These are phyloP conservation scores for Stachybotrys echinatus DNA, from an alignment of 2,329 filamentous ascomycete genomes.

Conservation along the genomic window DNA sequence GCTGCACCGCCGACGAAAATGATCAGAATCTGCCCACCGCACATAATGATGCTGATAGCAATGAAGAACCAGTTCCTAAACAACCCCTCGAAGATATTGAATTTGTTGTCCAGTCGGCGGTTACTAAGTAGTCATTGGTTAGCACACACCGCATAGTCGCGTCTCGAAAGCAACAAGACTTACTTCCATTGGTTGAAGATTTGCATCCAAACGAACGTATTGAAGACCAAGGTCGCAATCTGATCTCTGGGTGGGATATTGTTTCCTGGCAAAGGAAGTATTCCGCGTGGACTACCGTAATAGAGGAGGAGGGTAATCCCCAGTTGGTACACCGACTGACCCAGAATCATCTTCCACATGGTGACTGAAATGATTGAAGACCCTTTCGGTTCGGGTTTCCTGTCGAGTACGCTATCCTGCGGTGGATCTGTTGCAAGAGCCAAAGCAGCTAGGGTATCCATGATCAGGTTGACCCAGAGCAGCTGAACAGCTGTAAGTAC, in stretches of 20 bases:
- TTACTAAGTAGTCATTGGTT: conserved; percentile 53
- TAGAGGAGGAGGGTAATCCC: conserved; percentile 74
- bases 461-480: conserved; percentile 95
- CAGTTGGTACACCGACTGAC: conserved; percentile 86
- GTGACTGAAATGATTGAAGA: conserved; percentile 70
- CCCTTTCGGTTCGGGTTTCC: conserved; percentile 60
- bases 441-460: conserved; percentile 90
- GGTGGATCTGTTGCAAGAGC: conserved; percentile 90
- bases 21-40: conserved; percentile 84
- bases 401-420: conserved; percentile 70
- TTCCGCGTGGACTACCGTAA: conserved; percentile 55
- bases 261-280: conserved; percentile 43
- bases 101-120: conserved; percentile 85
- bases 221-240: conserved; percentile 83
- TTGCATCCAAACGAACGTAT: conserved; percentile 99
- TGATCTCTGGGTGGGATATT: conserved; percentile 33
- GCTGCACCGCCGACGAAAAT: conserved; percentile 79
- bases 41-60: conserved; percentile 78
- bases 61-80: conserved; percentile 85
- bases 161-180: conserved; percentile 28
- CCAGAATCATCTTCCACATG: conserved; percentile 99
- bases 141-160: too few relatives aligned
- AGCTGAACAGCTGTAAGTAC: conserved; percentile 87
- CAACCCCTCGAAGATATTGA: conserved; percentile 93
- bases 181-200: conserved; percentile 98